phyloP scores from a whole-genome alignment of 495 filamentous ascomycete species.

The Sporormia fimetaria region DNA sequence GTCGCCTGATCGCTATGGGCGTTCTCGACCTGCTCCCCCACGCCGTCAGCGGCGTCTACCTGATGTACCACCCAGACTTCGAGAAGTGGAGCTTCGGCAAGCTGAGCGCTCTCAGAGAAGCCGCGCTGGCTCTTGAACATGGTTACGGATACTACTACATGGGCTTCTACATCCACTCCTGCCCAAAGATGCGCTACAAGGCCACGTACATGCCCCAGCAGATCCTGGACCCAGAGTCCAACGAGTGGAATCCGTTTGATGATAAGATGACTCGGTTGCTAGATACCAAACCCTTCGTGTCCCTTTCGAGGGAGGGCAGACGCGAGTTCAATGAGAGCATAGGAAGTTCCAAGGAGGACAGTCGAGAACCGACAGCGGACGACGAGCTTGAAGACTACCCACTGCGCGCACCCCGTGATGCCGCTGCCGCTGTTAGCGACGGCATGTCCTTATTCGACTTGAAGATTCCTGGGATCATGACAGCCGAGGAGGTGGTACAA shows the following conservation, averaged over 20 bases:
- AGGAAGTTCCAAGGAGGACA: constrained; percentile 1
- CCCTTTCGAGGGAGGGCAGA: constrained; percentile 44
- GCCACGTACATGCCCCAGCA: constrained; percentile 73
- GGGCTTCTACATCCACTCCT: constrained; percentile 65
- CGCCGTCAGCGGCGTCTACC: constrained; percentile 87
- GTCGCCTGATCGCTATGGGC: constrained; percentile 73
- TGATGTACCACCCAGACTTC: constrained; percentile 78
- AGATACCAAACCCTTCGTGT: constrained; percentile 55
- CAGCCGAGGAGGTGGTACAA: constrained; percentile 47
- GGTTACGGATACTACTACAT: constrained; percentile 68
- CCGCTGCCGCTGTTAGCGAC: constrained; percentile 27
- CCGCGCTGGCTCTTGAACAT: constrained; percentile 62
- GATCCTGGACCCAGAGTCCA: constrained; percentile 65
- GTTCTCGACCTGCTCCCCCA: constrained; percentile 81
- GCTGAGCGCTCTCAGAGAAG: constrained; percentile 75
- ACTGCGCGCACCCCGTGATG: constrained; percentile 8
- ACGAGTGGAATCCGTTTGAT: constrained; percentile 66
- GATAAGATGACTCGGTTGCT: constrained; percentile 53
- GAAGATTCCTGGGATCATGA: constrained; percentile 68
- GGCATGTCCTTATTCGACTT: constrained; percentile 51
- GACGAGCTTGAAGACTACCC: constrained; percentile 7
- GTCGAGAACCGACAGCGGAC: constrained; percentile 1
- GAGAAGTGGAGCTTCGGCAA: constrained; percentile 76
- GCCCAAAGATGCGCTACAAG: constrained; percentile 82
- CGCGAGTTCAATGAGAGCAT: no score